A percentile compares a stretch with the other conserved stretches of the same genome.
Conservation (phyloP, 2,329 filamentous ascomycete species). For the Calonectria montana region DNA sequence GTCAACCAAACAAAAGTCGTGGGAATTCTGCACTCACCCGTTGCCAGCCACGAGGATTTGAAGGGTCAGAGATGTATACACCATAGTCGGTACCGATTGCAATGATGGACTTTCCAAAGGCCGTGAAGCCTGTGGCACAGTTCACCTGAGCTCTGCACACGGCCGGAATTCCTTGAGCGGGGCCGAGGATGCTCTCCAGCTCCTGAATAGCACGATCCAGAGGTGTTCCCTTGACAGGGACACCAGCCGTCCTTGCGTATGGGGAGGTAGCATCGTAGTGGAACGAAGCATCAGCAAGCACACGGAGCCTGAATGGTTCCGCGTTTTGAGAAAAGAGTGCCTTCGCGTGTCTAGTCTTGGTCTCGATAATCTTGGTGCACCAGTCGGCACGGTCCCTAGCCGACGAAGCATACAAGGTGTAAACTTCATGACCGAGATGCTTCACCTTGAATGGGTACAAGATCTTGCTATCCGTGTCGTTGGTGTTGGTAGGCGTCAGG, state of each 20-base stretch:
- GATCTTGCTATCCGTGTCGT: constrained; percentile 83
- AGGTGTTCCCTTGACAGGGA: constrained; percentile 90
- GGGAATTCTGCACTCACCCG: constrained; percentile 69
- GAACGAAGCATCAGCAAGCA: constrained; percentile 94
- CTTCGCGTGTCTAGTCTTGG: constrained; percentile 92
- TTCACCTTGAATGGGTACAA: constrained; percentile 96
- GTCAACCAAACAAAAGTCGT: neutral
- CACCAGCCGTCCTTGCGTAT: constrained; percentile 70
- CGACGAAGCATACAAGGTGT: constrained; percentile 87
- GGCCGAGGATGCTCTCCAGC: constrained; percentile 82
- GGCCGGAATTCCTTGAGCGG: constrained; percentile 76
- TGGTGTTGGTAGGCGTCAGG: constrained; percentile 58
- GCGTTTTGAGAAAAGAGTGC: constrained; percentile 92
- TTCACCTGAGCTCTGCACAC: constrained; percentile 90
- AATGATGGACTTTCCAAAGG: constrained; percentile 86
- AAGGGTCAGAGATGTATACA: constrained; percentile 88
- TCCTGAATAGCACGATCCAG: constrained; percentile 91
- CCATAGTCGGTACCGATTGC: constrained; percentile 96
- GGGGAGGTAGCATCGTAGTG: constrained; percentile 75
- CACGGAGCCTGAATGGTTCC: constrained; percentile 91
- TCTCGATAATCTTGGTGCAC: constrained; percentile 93
- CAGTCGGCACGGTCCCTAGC: constrained; percentile 83
- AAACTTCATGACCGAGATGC: constrained; percentile 93
- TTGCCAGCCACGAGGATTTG: constrained; percentile 90
- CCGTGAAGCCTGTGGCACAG: constrained; percentile 90